Conservation (phyloP, 208 protist genomes). For the Vickermania spadyakhi region DNA sequence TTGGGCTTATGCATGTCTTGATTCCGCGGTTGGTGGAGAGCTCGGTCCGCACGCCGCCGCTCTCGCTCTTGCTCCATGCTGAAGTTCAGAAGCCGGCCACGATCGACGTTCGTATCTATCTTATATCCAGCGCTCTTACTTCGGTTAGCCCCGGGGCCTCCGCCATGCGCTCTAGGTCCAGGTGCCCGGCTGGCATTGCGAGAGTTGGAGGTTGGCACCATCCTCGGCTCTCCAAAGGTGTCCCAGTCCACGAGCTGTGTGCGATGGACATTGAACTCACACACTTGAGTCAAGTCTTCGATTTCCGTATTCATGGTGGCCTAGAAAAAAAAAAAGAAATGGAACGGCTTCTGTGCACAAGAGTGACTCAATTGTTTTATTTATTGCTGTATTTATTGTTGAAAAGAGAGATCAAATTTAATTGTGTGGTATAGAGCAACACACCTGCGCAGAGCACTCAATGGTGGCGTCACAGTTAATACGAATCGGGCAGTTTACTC, state of each 20-base stretch:
- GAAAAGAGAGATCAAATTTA: too few species aligned
- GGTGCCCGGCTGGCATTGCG: background rate
- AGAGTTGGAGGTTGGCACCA: background rate
- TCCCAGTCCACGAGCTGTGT: background rate
- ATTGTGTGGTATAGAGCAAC: too few species aligned
- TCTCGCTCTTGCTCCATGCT: background rate
- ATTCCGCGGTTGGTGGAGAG: background rate
- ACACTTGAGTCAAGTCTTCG: background rate
- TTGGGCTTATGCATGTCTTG: background rate
- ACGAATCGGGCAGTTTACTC: too few species aligned
- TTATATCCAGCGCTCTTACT: background rate
- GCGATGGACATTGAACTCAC: slow-evolving; percentile 6
- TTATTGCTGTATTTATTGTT: too few species aligned
- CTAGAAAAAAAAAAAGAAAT: too few species aligned
- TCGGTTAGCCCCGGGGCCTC: background rate
- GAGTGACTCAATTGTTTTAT: too few species aligned
- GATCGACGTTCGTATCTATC: background rate
- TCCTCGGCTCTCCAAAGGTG: background rate
- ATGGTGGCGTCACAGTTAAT: too few species aligned
- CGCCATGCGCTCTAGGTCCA: background rate
- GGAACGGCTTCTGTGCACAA: too few species aligned
- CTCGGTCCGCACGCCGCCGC: background rate
- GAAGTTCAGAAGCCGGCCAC: slow-evolving; percentile 3
- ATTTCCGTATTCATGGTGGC: background rate
- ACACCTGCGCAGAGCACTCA: too few species aligned